These are phyloP conservation scores for Fusarium circinatum DNA, from an alignment of 2,329 filamentous ascomycete genomes.

Conservation along the genomic window DNA sequence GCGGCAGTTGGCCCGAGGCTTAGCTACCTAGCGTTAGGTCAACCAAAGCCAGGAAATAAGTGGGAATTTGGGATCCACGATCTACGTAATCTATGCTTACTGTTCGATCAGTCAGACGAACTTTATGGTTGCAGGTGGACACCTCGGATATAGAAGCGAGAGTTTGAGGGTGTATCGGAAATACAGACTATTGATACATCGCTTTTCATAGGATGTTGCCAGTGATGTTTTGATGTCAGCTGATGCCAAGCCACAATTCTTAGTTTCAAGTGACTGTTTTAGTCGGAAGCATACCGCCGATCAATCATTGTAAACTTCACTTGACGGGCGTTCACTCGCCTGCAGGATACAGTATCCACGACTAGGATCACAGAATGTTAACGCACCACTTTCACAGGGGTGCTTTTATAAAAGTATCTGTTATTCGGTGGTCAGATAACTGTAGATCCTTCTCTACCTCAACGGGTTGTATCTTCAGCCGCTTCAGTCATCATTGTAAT, in stretches of 20 bases:
- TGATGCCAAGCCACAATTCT: neutral
- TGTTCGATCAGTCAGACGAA: constrained; percentile 22
- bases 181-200: neutral
- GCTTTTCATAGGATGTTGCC: neutral
- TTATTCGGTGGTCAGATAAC: accelerated
- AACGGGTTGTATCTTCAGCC: neutral
- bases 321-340: no score
- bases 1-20: neutral
- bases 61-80: neutral
- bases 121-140: neutral
- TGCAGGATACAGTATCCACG: neutral
- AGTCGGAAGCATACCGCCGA: neutral
- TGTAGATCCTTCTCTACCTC: neutral
- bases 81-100: constrained; percentile 12
- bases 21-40: neutral
- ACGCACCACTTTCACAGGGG: no score
- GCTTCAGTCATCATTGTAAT: neutral
- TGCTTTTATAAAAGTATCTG: neutral
- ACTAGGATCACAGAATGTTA: neutral
- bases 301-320: neutral
- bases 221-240: neutral
- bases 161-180: neutral
- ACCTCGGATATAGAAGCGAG: neutral
- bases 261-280: neutral
- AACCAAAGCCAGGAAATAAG: neutral